Evolutionary conservation across 306 rosid genomes (phyloP), one percentile per base, ranked within the genome.

Genomic region (Sesbania bispinosa): DNA sequence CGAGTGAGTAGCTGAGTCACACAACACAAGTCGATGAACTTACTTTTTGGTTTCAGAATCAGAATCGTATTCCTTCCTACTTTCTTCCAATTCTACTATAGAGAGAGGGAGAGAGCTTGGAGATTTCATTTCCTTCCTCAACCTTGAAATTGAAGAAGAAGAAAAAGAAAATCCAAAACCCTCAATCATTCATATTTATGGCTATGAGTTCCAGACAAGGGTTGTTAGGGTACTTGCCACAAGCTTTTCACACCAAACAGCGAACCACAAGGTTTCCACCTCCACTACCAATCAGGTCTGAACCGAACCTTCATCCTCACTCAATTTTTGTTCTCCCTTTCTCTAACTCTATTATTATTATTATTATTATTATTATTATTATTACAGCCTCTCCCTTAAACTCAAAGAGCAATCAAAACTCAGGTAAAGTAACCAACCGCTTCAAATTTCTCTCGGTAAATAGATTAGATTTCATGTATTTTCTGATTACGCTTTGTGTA

Each of bases 381-480:
- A 20, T 60, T 30, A 3, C 72, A 82, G 80, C 39, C 43, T 55
- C 71, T 55, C 78, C 0, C 26, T 47, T 55, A 68, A 74, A 36
- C 55, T 26, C 41, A 54, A 63, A 27, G 38, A 27, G 11, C 74
- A 57, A 69, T 46, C 76, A 38, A 14, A 47, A 57, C 10, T 69
- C 58, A 39, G 86, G 83, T 78, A 39, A 50, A 39, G 7, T 58
- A 1, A 42, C 43, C 7, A 1, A 9, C n/a, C n/a, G n/a, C n/a
- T 60, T 69, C n/a, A 24, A n/a, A 3, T 14, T 58, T 54, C 23
- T 10, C 3, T n/a, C n/a, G n/a, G n/a, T n/a, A n/a, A n/a, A n/a
- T n/a, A n/a, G n/a, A n/a, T n/a, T n/a, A n/a, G 53, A 45, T 8
- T 6, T 32, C 1, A 4, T 51, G 6, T 52, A 29, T 63, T 57